Conservation (phyloP, 1,139 yeast genomes). For the Dujonia santamariae region DNA sequence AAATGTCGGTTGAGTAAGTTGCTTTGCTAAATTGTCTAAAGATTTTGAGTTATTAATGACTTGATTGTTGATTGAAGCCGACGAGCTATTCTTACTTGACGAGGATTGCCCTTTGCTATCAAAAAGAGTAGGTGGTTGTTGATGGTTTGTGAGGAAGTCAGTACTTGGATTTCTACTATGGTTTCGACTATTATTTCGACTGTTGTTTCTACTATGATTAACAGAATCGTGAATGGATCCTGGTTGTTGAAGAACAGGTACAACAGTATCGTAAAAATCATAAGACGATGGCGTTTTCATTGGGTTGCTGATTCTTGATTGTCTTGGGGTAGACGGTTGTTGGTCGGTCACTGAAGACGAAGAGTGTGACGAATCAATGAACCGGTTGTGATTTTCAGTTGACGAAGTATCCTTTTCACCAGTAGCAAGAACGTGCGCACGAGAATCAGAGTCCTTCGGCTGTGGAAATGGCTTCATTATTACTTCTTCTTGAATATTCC, state of each 20-base stretch:
- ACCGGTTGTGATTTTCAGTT: background rate
- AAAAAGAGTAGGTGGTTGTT: slow-evolving; percentile 1
- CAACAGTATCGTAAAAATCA: slow-evolving; percentile 43
- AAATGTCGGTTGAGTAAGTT: slow-evolving; percentile 32
- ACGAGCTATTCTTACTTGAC: slow-evolving; percentile 8
- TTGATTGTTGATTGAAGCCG: slow-evolving; percentile 6
- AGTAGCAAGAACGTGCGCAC: background rate
- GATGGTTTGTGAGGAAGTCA: background rate
- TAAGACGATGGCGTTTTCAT: slow-evolving; percentile 28
- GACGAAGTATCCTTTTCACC: background rate
- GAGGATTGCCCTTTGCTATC: slow-evolving; percentile 7
- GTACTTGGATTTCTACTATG: slow-evolving; percentile 1
- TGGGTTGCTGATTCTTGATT: slow-evolving; percentile 4
- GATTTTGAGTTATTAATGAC: slow-evolving; percentile 13
- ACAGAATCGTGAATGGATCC: slow-evolving; percentile 1
- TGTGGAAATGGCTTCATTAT: background rate
- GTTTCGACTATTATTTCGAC: background rate
- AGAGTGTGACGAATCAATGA: slow-evolving; percentile 6
- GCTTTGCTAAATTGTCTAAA: slow-evolving; percentile 41
- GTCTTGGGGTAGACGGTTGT: slow-evolving; percentile 7
- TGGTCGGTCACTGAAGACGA: slow-evolving; percentile 6
- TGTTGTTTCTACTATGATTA: background rate
- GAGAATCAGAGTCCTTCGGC: background rate
- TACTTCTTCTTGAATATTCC: slow-evolving; percentile 37
- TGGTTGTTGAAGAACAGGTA: slow-evolving; percentile 32